A percentile compares a stretch with the other conserved stretches of the same genome.
These are phyloP conservation scores for Raffaelea albimanens DNA, from an alignment of 2,329 filamentous ascomycete genomes.

Conservation along the genomic window DNA sequence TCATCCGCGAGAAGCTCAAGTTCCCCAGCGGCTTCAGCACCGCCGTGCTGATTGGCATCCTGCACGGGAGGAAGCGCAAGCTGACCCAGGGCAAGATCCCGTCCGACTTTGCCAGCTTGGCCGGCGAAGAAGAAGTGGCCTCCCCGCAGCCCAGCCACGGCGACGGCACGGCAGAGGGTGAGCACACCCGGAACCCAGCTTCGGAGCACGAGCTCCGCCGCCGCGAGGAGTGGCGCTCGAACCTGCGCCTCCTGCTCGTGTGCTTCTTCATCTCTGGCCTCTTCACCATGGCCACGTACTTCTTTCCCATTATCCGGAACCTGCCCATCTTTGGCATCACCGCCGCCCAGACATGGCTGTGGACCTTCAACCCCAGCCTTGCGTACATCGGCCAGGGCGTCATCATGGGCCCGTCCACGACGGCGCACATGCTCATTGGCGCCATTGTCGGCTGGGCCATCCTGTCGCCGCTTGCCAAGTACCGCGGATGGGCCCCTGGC, in stretches of 20 bases:
- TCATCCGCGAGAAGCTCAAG: constrained; percentile 82
- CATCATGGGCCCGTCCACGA: constrained; percentile 95
- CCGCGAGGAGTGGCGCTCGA: constrained; percentile 29
- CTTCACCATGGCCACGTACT: constrained; percentile 79
- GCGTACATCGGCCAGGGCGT: constrained; percentile 96
- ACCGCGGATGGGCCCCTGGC: constrained; percentile 80
- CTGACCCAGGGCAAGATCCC: constrained; percentile 6
- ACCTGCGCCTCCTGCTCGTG: constrained; percentile 44
- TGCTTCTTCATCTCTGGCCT: constrained; percentile 51
- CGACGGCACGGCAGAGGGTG: no score
- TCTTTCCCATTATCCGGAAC: constrained; percentile 73
- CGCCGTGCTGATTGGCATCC: constrained; percentile 80
- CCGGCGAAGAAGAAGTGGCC: constrained; percentile 7
- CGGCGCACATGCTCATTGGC: constrained; percentile 88
- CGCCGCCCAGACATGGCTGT: constrained; percentile 75
- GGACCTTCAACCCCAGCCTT: constrained; percentile 94
- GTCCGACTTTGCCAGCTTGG: constrained; percentile 19
- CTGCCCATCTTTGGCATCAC: constrained; percentile 75
- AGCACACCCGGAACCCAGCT: background rate
- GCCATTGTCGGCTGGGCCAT: constrained; percentile 85
- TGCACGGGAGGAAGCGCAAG: constrained; percentile 51
- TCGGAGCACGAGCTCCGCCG: constrained; percentile 19
- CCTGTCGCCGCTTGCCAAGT: constrained; percentile 80
- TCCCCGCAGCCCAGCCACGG: background rate
- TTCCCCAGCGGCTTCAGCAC: constrained; percentile 96